phyloP scores from a whole-genome alignment of 257 asterid species.

The Parsonsia alboflavescens region DNA sequence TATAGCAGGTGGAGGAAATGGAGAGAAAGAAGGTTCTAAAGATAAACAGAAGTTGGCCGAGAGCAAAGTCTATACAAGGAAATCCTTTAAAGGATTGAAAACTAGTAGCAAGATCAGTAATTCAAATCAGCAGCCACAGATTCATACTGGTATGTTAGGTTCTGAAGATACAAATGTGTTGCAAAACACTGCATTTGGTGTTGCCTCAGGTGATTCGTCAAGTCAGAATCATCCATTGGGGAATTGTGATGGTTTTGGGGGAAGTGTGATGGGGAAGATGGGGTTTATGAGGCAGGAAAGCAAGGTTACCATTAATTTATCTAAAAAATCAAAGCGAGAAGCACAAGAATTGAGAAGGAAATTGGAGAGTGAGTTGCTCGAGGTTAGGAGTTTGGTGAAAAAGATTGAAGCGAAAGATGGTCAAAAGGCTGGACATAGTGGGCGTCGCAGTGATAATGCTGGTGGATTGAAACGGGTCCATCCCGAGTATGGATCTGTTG shows the following conservation, averaged over 20 bases:
- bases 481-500: slow-evolving; percentile 25
- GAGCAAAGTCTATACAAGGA: slow-evolving; percentile 62
- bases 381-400: slow-evolving; percentile 58
- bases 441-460: slow-evolving; percentile 23
- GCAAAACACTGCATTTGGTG: slow-evolving; percentile 32
- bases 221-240: slow-evolving; percentile 23
- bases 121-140: slow-evolving; percentile 30
- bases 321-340: slow-evolving; percentile 62
- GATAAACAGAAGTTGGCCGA: slow-evolving; percentile 47
- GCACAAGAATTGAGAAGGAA: slow-evolving; percentile 59
- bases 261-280: slow-evolving; percentile 25
- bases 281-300: slow-evolving; percentile 47
- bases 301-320: slow-evolving; percentile 51
- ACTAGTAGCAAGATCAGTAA: slow-evolving; percentile 28
- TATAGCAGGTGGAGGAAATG: slow-evolving; percentile 50
- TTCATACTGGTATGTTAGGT: slow-evolving; percentile 27
- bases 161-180: slow-evolving; percentile 35
- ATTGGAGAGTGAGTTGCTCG: slow-evolving; percentile 66
- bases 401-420: slow-evolving; percentile 58
- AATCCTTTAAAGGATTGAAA: slow-evolving; percentile 53
- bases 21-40: slow-evolving; percentile 52
- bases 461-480: slow-evolving; percentile 27
- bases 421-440: slow-evolving; percentile 28
- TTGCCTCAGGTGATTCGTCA: slow-evolving; percentile 44
- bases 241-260: slow-evolving; percentile 28